Conservation (phyloP, 2,329 filamentous ascomycete species). For the Annulohypoxylon truncatum region DNA sequence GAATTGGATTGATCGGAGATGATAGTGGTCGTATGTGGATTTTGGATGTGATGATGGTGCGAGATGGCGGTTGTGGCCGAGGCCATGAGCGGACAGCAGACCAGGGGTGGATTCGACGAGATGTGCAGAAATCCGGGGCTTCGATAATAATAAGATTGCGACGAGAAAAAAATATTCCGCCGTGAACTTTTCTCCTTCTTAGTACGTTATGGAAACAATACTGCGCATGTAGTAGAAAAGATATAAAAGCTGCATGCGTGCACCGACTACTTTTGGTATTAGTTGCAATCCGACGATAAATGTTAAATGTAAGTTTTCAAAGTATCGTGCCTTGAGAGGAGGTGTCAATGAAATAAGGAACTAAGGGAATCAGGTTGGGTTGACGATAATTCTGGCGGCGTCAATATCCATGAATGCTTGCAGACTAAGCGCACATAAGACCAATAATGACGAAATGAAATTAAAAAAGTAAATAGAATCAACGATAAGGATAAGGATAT, state of each 20-base stretch:
- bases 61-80: slow-evolving; percentile 52
- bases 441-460: neutral
- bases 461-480: neutral
- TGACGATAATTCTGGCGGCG: neutral
- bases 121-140: slow-evolving; percentile 13
- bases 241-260: slow-evolving; percentile 14
- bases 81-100: slow-evolving; percentile 52
- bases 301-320: neutral
- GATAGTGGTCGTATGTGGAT: neutral
- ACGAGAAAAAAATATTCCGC: slow-evolving; percentile 9
- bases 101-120: slow-evolving; percentile 22
- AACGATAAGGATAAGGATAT: neutral
- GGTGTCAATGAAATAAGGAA: neutral
- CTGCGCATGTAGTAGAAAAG: slow-evolving; percentile 11
- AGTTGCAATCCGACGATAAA: neutral
- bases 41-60: slow-evolving; percentile 39
- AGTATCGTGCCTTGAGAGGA: neutral
- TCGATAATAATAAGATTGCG: slow-evolving; percentile 14
- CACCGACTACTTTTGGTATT: neutral
- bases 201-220: neutral
- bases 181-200: slow-evolving; percentile 1
- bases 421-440: neutral
- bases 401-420: neutral
- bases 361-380: neutral
- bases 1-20: slow-evolving; percentile 18